Evolutionary conservation across 2,329 filamentous ascomycete genomes (phyloP).

Genomic region (Aspergillus thermomutatus): DNA sequence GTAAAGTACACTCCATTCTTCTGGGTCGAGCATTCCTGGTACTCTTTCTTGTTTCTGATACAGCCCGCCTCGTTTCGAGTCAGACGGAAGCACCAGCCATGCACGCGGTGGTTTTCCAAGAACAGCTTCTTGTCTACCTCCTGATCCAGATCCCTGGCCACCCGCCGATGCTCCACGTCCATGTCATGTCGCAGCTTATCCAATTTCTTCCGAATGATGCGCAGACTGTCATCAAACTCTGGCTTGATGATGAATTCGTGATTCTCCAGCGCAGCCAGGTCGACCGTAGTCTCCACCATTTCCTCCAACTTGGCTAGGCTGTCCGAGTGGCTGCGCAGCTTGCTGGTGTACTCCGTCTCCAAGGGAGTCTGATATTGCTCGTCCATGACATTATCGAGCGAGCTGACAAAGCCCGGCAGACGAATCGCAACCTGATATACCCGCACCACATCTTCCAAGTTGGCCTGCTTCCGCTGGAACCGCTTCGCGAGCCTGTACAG

Average conservation of each 20-base stretch:
- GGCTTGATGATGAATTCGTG: conserved; percentile 99
- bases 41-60: conserved; percentile 85
- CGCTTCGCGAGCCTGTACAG: conserved; percentile 90
- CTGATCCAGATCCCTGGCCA: conserved; percentile 77
- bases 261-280: conserved; percentile 89
- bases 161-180: conserved; percentile 72
- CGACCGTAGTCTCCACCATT: conserved; percentile 98
- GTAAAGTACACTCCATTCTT: conserved; percentile 99
- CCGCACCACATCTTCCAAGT: conserved; percentile 89
- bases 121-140: conserved; percentile 99
- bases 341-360: conserved; percentile 81
- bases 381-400: conserved; percentile 91
- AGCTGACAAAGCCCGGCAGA: conserved; percentile 82
- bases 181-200: conserved; percentile 81
- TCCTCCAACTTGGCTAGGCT: conserved; percentile 84
- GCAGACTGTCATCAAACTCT: conserved; percentile 87
- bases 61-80: conserved; percentile 87
- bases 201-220: conserved; percentile 85
- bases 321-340: conserved; percentile 71
- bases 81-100: conserved; percentile 94
- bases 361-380: conserved; percentile 85
- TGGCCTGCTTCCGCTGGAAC: conserved; percentile 88
- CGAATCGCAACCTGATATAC: conserved; percentile 94
- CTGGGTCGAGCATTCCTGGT: conserved; percentile 94
- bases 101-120: conserved; percentile 90